Conservation (phyloP, 2,329 filamentous ascomycete genomes). For the Ascochyta rabiei region DNA sequence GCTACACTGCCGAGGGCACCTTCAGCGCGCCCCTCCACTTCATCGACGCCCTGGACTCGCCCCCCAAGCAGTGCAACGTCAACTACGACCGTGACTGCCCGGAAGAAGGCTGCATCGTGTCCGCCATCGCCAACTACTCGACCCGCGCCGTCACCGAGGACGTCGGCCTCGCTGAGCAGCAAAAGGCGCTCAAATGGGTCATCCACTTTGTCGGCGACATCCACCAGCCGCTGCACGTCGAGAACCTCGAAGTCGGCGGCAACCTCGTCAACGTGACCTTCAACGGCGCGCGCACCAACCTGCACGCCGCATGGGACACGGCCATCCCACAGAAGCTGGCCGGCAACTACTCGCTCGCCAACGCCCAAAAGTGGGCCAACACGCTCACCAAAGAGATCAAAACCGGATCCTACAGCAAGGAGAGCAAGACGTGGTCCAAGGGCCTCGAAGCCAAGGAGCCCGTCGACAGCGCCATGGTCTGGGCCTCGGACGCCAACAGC, state of each 20-base stretch:
- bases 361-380: conserved; percentile 48
- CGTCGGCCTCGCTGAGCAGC: conserved; percentile 42
- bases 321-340: conserved; percentile 52
- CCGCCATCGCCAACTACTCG: conserved; percentile 59
- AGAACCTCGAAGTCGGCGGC: conserved; percentile 53
- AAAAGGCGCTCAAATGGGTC: conserved; percentile 57
- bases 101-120: conserved; percentile 57
- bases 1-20: conserved; percentile 54
- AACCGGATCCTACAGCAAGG: conserved; percentile 46
- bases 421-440: conserved; percentile 43
- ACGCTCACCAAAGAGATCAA: conserved; percentile 48
- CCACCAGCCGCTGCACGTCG: conserved; percentile 71
- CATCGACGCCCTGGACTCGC: conserved; percentile 58
- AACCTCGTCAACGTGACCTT: conserved; percentile 55
- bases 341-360: conserved; percentile 47
- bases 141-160: conserved; percentile 43
- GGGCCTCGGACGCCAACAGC: conserved; percentile 52
- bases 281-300: conserved; percentile 48
- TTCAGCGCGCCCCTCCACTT: conserved; percentile 58
- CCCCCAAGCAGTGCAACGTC: conserved; percentile 56
- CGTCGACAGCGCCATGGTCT: conserved; percentile 46
- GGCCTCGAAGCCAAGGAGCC: conserved; percentile 47
- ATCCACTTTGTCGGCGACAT: conserved; percentile 71
- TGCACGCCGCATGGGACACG: conserved; percentile 55
- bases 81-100: conserved; percentile 60